phyloP scores from a whole-genome alignment of 208 protist genomes.

The Naegleria fowleri region DNA sequence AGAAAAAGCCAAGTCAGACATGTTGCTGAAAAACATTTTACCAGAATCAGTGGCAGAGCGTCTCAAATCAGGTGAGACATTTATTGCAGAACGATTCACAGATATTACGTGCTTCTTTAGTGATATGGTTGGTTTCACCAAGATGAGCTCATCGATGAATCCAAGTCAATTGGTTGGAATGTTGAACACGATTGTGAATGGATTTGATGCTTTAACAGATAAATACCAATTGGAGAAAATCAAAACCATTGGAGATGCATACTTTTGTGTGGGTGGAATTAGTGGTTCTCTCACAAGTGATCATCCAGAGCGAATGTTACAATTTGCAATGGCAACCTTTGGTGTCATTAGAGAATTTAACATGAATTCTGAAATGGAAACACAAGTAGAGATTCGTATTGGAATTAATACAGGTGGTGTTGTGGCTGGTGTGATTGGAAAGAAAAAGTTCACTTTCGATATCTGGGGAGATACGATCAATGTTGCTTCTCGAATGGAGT shows the following conservation, averaged over 20 bases:
- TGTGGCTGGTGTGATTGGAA: neutral
- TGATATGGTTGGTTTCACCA: slow-evolving; percentile 40
- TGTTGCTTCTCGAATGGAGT: slow-evolving; percentile 9
- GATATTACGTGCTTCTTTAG: neutral
- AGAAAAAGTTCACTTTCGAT: slow-evolving; percentile 10
- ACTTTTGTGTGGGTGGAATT: slow-evolving; percentile 19
- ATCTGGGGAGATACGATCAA: neutral
- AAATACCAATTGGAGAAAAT: slow-evolving; percentile 26
- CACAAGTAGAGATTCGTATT: slow-evolving; percentile 7
- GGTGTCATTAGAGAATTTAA: neutral
- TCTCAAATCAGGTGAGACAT: neutral
- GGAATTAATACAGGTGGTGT: neutral
- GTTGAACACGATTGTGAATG: slow-evolving; percentile 3
- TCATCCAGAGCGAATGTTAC: neutral
- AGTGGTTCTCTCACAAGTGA: neutral
- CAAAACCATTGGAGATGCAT: slow-evolving; percentile 36
- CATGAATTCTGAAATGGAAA: neutral
- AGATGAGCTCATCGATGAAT: slow-evolving; percentile 37
- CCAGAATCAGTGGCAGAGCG: neutral
- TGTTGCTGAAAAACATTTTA: neutral
- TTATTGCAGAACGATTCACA: neutral
- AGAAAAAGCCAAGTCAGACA: neutral
- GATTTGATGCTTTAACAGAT: slow-evolving; percentile 9
- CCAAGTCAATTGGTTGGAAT: slow-evolving; percentile 16
- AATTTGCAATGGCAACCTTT: neutral